Base-by-base conservation (phyloP, 2,329 filamentous ascomycete genomes). In the Arthroderma sp. region DNA sequence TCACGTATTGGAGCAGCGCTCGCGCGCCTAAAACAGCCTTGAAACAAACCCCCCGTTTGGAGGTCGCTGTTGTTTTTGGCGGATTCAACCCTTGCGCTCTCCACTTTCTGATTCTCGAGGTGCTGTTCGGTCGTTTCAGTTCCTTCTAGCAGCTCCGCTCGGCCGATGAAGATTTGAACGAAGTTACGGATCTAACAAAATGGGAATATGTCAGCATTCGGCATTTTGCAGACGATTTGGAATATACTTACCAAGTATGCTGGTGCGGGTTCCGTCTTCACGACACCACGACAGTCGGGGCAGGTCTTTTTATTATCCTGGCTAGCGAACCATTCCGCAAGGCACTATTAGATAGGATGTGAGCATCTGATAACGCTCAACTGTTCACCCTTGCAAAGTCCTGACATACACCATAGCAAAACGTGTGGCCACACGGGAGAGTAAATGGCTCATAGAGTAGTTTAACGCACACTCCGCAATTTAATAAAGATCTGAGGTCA, bases 391-490 rank as follows among this genome's bases (percentile, higher is more conserved):
- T n/a, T 41, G 32, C 9, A 29, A 11, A 11, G 31, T n/a, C 6
- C 58, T 15, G 15, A 62, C 72, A 59, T 51, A 77, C 74, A 38
- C 73, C 76, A 57, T 84, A 84, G 63, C 80, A 84, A 61, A 81
- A 83, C 5, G 80, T 83, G 58, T 84, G 80, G 3, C 80, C 80
- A 54, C 80, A 84, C 5, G 69, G 69, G 43, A 83, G 70, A 11
- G 76, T 80, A 61, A 77, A 84, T 1, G 80, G 80, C 59, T 83
- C 79, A 61, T 82, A 83, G 41, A 83, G 70, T 40, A 80, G 71
- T 45, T 75, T 72, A 52, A 81, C 74, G 61, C 80, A 84, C 50
- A 84, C 78, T 50, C 78, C 78, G 64, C 80, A 84, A 46, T 77
- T 78, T 53, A 81, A 65, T 30, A 80, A 67, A 29, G 62, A 64